A percentile compares a stretch with the other conserved stretches of the same genome.
These are phyloP conservation scores for Pulicaria dysenterica DNA, from an alignment of 129 eudicot genomes.

Conservation along the genomic window DNA sequence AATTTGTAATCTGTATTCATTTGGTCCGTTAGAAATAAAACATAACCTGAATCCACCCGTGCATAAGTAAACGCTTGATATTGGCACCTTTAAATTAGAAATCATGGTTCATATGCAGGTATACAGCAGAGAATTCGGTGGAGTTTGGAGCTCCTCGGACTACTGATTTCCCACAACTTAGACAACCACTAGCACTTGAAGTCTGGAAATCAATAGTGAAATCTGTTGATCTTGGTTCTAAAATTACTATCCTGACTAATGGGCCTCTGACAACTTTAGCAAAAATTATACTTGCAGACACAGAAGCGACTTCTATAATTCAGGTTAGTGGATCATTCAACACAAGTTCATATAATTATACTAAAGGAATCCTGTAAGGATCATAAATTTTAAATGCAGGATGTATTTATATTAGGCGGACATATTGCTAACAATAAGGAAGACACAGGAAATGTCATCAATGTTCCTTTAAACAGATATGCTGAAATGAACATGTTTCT, in stretches of 20 bases:
- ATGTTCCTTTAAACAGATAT: slow-evolving; percentile 59
- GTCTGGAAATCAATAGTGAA: slow-evolving; percentile 61
- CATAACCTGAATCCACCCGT: background rate
- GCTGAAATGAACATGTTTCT: slow-evolving; percentile 82
- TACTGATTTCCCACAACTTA: slow-evolving; percentile 70
- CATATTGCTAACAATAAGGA: slow-evolving; percentile 38
- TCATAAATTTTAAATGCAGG: slow-evolving; percentile 52
- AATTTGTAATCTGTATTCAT: background rate
- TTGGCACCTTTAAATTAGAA: background rate
- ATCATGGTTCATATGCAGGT: slow-evolving; percentile 39
- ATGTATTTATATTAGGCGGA: slow-evolving; percentile 67
- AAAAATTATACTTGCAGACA: slow-evolving; percentile 54
- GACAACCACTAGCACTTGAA: slow-evolving; percentile 73
- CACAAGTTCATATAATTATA: slow-evolving; percentile 6
- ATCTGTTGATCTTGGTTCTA: slow-evolving; percentile 50
- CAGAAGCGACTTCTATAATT: slow-evolving; percentile 45
- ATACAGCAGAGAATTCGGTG: slow-evolving; percentile 72
- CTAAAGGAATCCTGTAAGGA: background rate
- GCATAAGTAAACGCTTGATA: background rate
- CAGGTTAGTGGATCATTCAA: slow-evolving; percentile 45
- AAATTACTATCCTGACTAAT: slow-evolving; percentile 63
- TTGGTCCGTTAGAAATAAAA: background rate
- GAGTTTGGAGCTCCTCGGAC: slow-evolving; percentile 75
- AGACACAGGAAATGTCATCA: slow-evolving; percentile 62
- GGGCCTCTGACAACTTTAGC: slow-evolving; percentile 87